Percentiles rank a stretch among this genome's conserved stretches.
phyloP scores from a whole-genome alignment of 2,329 filamentous ascomycete species.

The Harringtonia aguacate region DNA sequence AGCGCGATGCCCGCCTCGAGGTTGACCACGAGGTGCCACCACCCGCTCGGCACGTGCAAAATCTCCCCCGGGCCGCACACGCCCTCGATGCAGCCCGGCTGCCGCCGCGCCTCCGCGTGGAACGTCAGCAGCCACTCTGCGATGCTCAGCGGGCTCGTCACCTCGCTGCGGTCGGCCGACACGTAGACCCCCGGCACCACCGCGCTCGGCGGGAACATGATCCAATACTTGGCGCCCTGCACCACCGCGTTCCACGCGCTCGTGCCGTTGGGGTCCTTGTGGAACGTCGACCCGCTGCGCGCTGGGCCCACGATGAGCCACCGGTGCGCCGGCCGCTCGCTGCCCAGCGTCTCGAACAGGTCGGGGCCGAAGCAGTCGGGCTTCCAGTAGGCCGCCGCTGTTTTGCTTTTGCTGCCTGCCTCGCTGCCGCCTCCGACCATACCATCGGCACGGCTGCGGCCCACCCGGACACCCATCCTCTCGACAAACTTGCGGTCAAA shows the following conservation, averaged over 20 bases:
- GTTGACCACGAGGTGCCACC: constrained; percentile 96
- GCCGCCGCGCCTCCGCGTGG: constrained; percentile 67
- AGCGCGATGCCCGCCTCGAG: constrained; percentile 75
- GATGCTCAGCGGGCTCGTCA: constrained; percentile 87
- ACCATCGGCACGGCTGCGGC: constrained; percentile 18
- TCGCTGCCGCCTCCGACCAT: constrained; percentile 29
- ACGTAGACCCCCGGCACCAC: constrained; percentile 84
- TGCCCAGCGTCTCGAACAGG: constrained; percentile 67
- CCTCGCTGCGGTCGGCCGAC: constrained; percentile 80
- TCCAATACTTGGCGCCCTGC: constrained; percentile 90
- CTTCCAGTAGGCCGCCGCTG: constrained; percentile 54
- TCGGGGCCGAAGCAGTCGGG: constrained; percentile 81
- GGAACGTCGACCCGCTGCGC: constrained; percentile 85
- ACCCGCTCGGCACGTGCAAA: constrained; percentile 83
- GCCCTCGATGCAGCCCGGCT: constrained; percentile 72
- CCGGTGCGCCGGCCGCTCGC: constrained; percentile 72
- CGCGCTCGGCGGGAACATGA: constrained; percentile 81
- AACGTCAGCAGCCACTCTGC: constrained; percentile 94
- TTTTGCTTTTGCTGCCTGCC: constrained; percentile 18
- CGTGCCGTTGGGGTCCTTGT: constrained; percentile 67
- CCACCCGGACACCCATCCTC: constrained; percentile 68
- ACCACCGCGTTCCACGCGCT: constrained; percentile 93
- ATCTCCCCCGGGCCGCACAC: constrained; percentile 79
- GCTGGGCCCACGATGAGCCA: constrained; percentile 90
- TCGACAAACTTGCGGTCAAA: constrained; percentile 82